A percentile compares a stretch with the other conserved stretches of the same genome.
Evolutionary conservation across 2,329 filamentous ascomycete genomes (phyloP).

Genomic region (Hypoxylon sp.): DNA sequence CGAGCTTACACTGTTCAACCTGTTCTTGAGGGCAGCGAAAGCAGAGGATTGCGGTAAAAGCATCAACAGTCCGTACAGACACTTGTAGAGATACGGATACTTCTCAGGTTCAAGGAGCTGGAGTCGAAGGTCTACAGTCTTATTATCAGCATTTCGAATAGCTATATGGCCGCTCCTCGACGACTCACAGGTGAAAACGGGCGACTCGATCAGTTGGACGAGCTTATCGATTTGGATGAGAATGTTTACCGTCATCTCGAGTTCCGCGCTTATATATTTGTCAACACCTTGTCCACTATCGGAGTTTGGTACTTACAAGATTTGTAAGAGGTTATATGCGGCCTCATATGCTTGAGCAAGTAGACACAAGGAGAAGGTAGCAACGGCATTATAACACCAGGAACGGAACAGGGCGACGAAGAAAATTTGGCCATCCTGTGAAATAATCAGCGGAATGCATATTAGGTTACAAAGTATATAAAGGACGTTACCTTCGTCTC

Average conservation of each 20-base stretch:
- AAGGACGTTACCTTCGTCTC: conserved; percentile 77
- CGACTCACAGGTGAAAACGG: conserved; percentile 93
- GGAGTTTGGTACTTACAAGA: conserved; percentile 76
- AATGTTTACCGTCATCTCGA: conserved; percentile 99
- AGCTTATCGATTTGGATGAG: conserved; percentile 99
- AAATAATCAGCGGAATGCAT: conserved; percentile 28
- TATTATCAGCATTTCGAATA: conserved; percentile 38
- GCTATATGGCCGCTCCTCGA: not conserved
- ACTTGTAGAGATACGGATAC: conserved; percentile 96
- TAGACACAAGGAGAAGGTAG: conserved; percentile 95
- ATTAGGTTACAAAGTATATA: not conserved
- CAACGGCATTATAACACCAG: conserved; percentile 98
- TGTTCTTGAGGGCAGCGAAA: conserved; percentile 96
- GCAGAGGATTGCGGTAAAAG: conserved; percentile 97
- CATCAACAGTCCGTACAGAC: conserved; percentile 97
- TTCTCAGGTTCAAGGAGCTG: conserved; percentile 96
- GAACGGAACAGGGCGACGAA: conserved; percentile 95
- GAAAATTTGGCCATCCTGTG: conserved; percentile 90
- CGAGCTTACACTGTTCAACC: conserved; percentile 95
- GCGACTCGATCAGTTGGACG: conserved; percentile 95
- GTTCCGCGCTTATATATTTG: conserved; percentile 77
- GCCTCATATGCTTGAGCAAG: conserved; percentile 98
- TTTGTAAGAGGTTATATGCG: conserved; percentile 94
- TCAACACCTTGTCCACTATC: conserved; percentile 36
- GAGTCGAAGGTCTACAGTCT: conserved; percentile 83